Percentiles rank a stretch among this genome's conserved stretches.
These are phyloP conservation scores for Spathaspora gorwiae DNA, from an alignment of 805 yeast genomes.

Conservation along the genomic window DNA sequence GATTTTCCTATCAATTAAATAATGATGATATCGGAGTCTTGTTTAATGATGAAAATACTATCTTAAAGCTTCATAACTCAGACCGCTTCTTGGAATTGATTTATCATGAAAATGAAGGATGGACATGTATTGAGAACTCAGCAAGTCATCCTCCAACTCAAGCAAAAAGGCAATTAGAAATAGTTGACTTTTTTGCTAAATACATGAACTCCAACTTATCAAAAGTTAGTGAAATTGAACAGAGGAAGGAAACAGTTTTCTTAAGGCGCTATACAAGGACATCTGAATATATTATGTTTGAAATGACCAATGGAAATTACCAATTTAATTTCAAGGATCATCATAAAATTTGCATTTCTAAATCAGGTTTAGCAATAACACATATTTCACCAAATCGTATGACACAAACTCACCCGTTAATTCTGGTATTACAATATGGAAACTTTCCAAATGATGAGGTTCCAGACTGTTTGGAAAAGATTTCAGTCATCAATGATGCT, in stretches of 20 bases:
- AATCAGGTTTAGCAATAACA: constrained; percentile 69
- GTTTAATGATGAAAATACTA: constrained; percentile 80
- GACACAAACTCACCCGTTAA: constrained; percentile 61
- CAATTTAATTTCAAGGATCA: constrained; percentile 97
- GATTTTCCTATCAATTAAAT: constrained; percentile 87
- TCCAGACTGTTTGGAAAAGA: constrained; percentile 40
- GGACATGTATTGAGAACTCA: constrained; percentile 45
- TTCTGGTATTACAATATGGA: constrained; percentile 38
- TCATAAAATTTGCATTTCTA: constrained; percentile 77
- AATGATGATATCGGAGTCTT: constrained; percentile 87
- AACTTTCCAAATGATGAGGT: constrained; percentile 36
- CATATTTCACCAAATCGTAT: constrained; percentile 76
- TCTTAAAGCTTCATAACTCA: constrained; percentile 64
- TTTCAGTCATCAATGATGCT: constrained; percentile 57
- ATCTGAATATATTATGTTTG: constrained; percentile 82
- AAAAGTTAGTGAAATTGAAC: constrained; percentile 65
- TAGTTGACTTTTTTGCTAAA: constrained; percentile 81
- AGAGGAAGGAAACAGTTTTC: constrained; percentile 64
- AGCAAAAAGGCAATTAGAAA: constrained; percentile 69
- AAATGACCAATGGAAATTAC: constrained; percentile 83
- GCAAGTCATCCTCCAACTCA: constrained; percentile 40
- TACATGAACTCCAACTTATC: constrained; percentile 91
- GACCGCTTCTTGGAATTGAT: constrained; percentile 62
- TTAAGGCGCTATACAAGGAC: constrained; percentile 80
- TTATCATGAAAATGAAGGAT: constrained; percentile 40